Evolutionary conservation across 805 yeast species (phyloP).

Genomic region (Candida andamanensis): DNA sequence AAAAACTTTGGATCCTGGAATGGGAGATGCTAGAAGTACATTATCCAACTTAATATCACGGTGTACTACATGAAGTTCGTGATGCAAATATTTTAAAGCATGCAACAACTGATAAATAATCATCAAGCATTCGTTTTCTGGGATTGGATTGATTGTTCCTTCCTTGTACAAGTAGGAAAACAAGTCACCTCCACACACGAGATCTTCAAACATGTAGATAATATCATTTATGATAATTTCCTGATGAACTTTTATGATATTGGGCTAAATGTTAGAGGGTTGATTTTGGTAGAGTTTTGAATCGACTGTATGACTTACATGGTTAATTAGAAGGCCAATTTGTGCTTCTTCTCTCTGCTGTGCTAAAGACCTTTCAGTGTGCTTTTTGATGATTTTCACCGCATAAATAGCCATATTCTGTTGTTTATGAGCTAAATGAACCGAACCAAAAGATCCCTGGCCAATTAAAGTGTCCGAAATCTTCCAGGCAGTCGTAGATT

Average conservation of each 20-base stretch:
- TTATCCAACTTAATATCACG: constrained; percentile 66
- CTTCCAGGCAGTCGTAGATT: constrained; percentile 28
- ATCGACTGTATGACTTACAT: constrained; percentile 17
- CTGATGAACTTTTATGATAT: constrained; percentile 43
- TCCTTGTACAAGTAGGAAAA: constrained; percentile 49
- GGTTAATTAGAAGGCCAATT: constrained; percentile 33
- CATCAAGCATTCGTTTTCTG: constrained; percentile 52
- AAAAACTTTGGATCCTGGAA: constrained; percentile 48
- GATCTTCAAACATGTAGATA: constrained; percentile 44
- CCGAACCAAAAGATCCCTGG: constrained; percentile 56
- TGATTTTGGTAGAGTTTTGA: no score
- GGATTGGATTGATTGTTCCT: constrained; percentile 33
- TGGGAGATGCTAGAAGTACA: constrained; percentile 49
- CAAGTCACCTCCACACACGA: constrained; percentile 54
- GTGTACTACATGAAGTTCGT: constrained; percentile 47
- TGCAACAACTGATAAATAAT: constrained; percentile 51
- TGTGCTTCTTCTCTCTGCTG: constrained; percentile 40
- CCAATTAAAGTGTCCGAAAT: constrained; percentile 43
- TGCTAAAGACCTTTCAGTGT: no score
- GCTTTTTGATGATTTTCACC: constrained; percentile 48
- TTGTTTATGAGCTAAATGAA: constrained; percentile 28
- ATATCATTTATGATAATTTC: constrained; percentile 21
- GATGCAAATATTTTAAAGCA: constrained; percentile 54
- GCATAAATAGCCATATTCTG: constrained; percentile 34
- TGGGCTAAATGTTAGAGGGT: constrained; percentile 28